phyloP scores from a whole-genome alignment of 2,329 filamentous ascomycete species.

The Stemphylium lycopersici region DNA sequence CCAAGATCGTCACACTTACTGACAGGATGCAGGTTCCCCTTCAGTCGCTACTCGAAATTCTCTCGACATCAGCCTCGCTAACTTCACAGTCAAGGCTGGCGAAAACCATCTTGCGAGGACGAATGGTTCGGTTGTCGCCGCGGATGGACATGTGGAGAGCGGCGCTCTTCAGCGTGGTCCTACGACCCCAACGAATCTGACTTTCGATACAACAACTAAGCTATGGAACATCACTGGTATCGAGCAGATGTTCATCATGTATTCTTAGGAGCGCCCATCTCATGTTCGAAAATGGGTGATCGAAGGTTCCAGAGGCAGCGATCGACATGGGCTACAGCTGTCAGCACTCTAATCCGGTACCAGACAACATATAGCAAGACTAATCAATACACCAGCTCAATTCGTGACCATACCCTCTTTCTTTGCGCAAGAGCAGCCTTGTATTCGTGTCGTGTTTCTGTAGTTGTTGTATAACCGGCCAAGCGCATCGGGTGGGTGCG shows the following conservation, averaged over 20 bases:
- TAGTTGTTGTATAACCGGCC: background rate
- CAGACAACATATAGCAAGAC: background rate
- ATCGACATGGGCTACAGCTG: background rate
- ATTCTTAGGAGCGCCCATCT: slow-evolving; percentile 27
- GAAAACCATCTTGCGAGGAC: slow-evolving; percentile 62
- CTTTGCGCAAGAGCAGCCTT: background rate
- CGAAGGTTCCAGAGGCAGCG: background rate
- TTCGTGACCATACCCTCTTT: background rate
- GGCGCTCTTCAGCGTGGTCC: slow-evolving; percentile 57
- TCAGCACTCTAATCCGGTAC: background rate
- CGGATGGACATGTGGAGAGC: slow-evolving; percentile 56
- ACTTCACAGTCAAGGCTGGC: slow-evolving; percentile 69
- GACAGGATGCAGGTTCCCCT: slow-evolving; percentile 48
- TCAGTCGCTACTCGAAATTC: slow-evolving; percentile 64
- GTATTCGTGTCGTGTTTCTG: background rate
- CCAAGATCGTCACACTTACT: background rate
- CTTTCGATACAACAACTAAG: slow-evolving; percentile 36
- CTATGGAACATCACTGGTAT: slow-evolving; percentile 38
- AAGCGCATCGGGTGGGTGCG: background rate
- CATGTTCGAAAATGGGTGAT: background rate
- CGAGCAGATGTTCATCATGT: slow-evolving; percentile 36
- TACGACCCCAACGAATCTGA: slow-evolving; percentile 41
- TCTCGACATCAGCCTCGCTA: slow-evolving; percentile 69
- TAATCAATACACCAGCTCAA: background rate
- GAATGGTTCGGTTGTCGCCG: slow-evolving; percentile 41